A percentile compares a stretch with the other conserved stretches of the same genome.
These are phyloP conservation scores for Nepenthes gracilis DNA, from an alignment of 148 eudicot species.

Conservation along the genomic window DNA sequence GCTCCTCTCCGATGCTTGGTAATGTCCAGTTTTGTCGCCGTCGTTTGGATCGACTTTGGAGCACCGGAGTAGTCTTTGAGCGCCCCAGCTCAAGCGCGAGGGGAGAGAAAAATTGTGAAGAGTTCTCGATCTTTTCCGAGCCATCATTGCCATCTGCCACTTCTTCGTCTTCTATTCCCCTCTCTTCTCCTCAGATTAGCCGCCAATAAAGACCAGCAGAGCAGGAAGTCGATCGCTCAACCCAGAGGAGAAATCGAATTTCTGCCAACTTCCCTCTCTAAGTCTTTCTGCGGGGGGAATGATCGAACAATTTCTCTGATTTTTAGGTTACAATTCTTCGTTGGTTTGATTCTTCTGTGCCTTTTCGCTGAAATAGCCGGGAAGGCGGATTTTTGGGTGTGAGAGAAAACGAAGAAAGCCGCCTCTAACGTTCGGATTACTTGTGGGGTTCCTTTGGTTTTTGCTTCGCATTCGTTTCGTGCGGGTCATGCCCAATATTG, in stretches of 20 bases:
- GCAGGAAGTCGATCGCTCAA: neutral
- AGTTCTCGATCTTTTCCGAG: slow-evolving; percentile 35
- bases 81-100: slow-evolving; percentile 47
- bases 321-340: slow-evolving; percentile 4
- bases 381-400: slow-evolving; percentile 11
- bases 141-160: slow-evolving; percentile 16
- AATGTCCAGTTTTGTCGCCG: slow-evolving; percentile 5
- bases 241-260: too few species aligned
- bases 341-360: neutral
- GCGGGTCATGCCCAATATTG: too few species aligned
- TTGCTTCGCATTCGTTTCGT: neutral
- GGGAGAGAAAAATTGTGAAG: slow-evolving; percentile 53
- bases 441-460: neutral
- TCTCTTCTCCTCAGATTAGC: neutral
- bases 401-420: slow-evolving; percentile 7
- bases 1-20: neutral
- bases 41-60: slow-evolving; percentile 21
- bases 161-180: neutral
- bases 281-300: neutral
- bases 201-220: too few species aligned
- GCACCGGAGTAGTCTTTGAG: slow-evolving; percentile 33
- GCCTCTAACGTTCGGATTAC: slow-evolving; percentile 15
- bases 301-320: neutral
- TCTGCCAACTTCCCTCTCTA: too few species aligned
- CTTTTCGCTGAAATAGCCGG: slow-evolving; percentile 11